A percentile compares a stretch with the other conserved stretches of the same genome.
phyloP scores from a whole-genome alignment of 176 grass and related monocot genomes.

The Dendrocalamus sinicus region DNA sequence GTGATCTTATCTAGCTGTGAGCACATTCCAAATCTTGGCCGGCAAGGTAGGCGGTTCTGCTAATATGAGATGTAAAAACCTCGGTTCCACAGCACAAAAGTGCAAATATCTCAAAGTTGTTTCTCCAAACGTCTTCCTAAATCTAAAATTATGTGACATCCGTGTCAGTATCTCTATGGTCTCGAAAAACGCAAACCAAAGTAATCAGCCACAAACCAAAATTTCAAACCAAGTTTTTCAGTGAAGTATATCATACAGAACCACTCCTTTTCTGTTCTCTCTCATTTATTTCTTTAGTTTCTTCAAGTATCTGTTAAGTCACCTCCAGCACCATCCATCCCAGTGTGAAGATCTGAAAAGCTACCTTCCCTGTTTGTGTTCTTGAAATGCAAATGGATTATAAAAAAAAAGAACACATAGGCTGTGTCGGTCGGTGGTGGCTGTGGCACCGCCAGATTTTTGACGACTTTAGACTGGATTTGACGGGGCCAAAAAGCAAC shows the following conservation, averaged over 20 bases:
- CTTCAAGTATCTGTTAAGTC: background rate
- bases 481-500: conserved; percentile 35
- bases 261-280: background rate
- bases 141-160: too few species aligned
- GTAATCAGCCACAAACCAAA: too few species aligned
- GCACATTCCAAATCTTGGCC: conserved; percentile 42
- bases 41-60: conserved; percentile 25
- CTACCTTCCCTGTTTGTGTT: background rate
- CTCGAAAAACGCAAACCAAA: too few species aligned
- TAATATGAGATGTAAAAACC: background rate
- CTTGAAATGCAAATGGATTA: background rate
- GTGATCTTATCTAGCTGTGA: background rate
- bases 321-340: background rate
- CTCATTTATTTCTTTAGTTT: background rate
- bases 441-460: background rate
- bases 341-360: conserved; percentile 29
- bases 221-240: background rate
- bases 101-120: too few species aligned
- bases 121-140: too few species aligned
- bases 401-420: background rate
- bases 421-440: conserved; percentile 12
- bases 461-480: conserved; percentile 2
- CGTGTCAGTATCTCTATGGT: too few species aligned
- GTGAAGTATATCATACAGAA: background rate
- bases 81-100: too few species aligned